Base-by-base conservation (phyloP, 2,329 filamentous ascomycete genomes). In the Lecanoromycetidae sp. region DNA sequence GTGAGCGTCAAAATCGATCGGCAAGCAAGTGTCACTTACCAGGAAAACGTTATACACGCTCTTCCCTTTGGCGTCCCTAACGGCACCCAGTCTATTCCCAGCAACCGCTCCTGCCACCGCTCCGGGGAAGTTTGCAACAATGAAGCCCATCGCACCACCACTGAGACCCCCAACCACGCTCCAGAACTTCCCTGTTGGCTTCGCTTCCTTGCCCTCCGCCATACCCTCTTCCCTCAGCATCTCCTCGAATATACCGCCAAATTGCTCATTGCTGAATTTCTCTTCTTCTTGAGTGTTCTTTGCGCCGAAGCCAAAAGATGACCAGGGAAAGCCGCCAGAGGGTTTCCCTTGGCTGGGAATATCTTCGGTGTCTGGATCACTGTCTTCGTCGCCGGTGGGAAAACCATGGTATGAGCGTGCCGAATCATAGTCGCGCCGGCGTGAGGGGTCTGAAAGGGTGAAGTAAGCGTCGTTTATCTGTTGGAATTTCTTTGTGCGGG, bases 381-480 rank as follows among this genome's bases (percentile, higher is more conserved):
- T 69, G 42, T 62, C 69, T 15, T 62, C 64, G 27, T 69, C 66
- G 20, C 67, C 60, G 15, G 64, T 60, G 40, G 59, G 55, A 47
- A 66, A 66, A n/a, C 70, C 69, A 59, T 76, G 77, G 56, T 77
- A 76, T 43, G 60, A 67, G 30, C 83, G 76, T 50, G 87, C 79
- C 44, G 76, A 71, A 60, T 96, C 90, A 67, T 95, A 96, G 50
- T 94, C 87, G 52, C 79, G 74, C 44, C 90, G 79, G 23, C 90
- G 78, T 0, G 71, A 67, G 7, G 80, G 61, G 62, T 96, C 88
- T 0, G 85, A 94, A 23, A 96, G 79, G 0, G 85, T 88, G 64
- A 86, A 94, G 71, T 94, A 94, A 53, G 87, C 87, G 60, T 94
- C 87, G 68, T 93, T 94, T 59, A 94, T 84, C 55, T 84, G 77